phyloP scores from a whole-genome alignment of 805 yeast species.

The Ogataea philodendri region DNA sequence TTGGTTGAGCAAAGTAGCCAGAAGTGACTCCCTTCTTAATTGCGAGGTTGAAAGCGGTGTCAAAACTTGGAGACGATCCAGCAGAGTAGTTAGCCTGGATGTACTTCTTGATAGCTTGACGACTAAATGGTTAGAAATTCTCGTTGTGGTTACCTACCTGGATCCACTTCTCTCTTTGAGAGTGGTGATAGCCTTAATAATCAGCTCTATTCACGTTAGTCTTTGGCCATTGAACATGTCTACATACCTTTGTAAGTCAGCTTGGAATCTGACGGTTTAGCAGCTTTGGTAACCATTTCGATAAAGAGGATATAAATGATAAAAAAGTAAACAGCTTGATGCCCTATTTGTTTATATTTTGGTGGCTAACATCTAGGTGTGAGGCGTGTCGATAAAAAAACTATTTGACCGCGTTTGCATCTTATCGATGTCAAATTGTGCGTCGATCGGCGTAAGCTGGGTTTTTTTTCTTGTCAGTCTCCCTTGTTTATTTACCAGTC shows the following conservation, averaged over 20 bases:
- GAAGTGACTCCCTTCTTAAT: conserved; percentile 75
- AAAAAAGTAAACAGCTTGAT: conserved; percentile 7
- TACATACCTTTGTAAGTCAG: conserved; percentile 48
- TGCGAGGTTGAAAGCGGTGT: conserved; percentile 72
- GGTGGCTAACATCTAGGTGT: conserved; percentile 4
- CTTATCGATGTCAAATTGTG: conserved; percentile 8
- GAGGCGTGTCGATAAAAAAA: conserved; percentile 2
- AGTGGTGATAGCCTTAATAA: conserved; percentile 63
- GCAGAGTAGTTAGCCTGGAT: conserved; percentile 62
- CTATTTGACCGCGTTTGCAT: conserved; percentile 8
- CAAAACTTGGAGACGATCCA: conserved; percentile 58
- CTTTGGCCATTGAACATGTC: not conserved
- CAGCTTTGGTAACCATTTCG: conserved; percentile 37
- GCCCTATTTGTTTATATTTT: conserved; percentile 18
- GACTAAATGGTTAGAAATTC: conserved; percentile 39
- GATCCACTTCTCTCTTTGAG: conserved; percentile 82
- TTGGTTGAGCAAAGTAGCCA: conserved; percentile 80
- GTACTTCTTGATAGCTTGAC: conserved; percentile 85
- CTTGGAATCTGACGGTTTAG: conserved; percentile 37
- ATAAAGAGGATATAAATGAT: not conserved
- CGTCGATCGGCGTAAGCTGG: conserved; percentile 7
- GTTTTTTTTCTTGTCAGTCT: conserved; percentile 3
- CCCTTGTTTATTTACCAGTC: not conserved
- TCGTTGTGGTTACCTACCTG: conserved; percentile 42
- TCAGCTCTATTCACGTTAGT: conserved; percentile 49